phyloP scores from a whole-genome alignment of 257 asterid species.

The Lantana camara region DNA sequence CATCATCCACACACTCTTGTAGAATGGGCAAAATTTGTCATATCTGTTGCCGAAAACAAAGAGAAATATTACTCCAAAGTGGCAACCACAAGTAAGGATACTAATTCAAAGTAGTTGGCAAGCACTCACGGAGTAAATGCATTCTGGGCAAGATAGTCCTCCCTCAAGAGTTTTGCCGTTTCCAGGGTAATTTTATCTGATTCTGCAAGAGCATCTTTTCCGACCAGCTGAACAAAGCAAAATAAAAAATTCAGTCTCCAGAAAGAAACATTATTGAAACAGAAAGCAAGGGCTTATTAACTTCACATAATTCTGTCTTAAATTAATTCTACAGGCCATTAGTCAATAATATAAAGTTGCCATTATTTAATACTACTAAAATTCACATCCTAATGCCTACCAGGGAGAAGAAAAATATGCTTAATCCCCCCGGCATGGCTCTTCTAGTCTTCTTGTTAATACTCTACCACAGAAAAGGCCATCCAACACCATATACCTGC shows the following conservation, averaged over 20 bases:
- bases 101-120: constrained; percentile 13
- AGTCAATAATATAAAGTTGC: too few relatives aligned
- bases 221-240: constrained; percentile 79
- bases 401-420: neutral
- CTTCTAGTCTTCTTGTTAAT: neutral
- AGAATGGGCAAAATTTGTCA: constrained; percentile 96
- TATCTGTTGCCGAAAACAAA: constrained; percentile 56
- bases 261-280: neutral
- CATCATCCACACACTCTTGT: constrained; percentile 99
- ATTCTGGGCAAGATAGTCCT: constrained; percentile 99
- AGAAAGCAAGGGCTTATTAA: neutral
- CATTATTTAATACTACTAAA: neutral
- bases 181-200: constrained; percentile 94
- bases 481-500: constrained; percentile 41
- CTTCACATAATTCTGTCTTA: neutral
- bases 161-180: constrained; percentile 99
- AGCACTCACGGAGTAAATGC: constrained; percentile 96
- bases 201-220: constrained; percentile 98
- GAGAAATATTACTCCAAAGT: constrained; percentile 3
- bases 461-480: neutral
- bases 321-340: neutral
- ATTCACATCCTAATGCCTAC: neutral
- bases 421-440: neutral
- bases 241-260: constrained; percentile 19
- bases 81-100: constrained; percentile 5